A percentile compares a stretch with the other conserved stretches of the same genome.
Conservation (phyloP, 2,329 filamentous ascomycete genomes). For the Ophiostoma ulmi region DNA sequence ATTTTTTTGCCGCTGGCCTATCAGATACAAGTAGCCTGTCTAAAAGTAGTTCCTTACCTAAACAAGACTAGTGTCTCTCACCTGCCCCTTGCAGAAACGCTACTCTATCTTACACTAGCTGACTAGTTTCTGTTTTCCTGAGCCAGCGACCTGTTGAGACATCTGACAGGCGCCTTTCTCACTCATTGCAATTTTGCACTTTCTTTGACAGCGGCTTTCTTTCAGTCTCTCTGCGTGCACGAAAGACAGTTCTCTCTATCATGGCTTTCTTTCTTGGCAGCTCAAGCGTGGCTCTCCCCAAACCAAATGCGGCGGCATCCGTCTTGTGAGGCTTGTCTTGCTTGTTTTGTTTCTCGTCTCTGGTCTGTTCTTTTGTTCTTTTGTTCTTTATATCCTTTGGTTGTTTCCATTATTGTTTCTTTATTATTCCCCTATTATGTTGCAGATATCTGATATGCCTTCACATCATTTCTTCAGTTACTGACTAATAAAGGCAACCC, state of each 20-base stretch:
- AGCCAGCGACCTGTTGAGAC: neutral
- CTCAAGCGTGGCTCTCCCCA: slow-evolving; percentile 2
- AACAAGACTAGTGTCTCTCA: neutral
- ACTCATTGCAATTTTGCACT: neutral
- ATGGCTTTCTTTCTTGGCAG: slow-evolving; percentile 1
- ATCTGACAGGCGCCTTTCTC: neutral
- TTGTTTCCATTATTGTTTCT: neutral
- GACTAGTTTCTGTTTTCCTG: slow-evolving; percentile 1
- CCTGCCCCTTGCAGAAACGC: slow-evolving; percentile 13
- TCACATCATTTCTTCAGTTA: too few species aligned
- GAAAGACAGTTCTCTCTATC: neutral
- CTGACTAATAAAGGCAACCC: too few species aligned
- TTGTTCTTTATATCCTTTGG: neutral
- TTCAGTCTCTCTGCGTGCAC: neutral
- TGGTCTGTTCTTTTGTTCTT: neutral
- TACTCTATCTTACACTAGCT: slow-evolving; percentile 9
- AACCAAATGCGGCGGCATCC: neutral
- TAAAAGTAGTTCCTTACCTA: neutral
- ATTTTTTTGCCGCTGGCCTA: neutral
- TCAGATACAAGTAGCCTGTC: neutral
- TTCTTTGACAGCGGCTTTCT: neutral
- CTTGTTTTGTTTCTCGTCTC: neutral
- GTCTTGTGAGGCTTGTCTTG: neutral
- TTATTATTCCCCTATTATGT: too few species aligned
- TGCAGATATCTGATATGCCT: too few species aligned